Percentiles rank a stretch among this genome's conserved stretches.
Evolutionary conservation across 129 eudicot species (phyloP).

Genomic region (Tagetes erecta): DNA sequence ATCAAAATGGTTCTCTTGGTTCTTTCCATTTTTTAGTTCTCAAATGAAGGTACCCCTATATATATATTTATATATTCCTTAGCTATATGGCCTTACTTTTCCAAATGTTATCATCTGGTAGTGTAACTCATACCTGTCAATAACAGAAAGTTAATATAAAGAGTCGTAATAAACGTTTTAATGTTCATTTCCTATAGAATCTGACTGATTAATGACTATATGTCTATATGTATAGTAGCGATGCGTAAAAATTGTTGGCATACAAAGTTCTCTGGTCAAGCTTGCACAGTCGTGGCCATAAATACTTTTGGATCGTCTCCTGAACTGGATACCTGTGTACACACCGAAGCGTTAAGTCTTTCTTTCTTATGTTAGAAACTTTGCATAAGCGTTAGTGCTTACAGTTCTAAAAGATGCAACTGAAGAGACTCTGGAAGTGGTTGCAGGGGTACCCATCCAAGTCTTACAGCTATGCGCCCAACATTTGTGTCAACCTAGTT

Average conservation of each 20-base stretch:
- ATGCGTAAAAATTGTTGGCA: conserved; percentile 14
- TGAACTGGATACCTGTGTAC: conserved; percentile 64
- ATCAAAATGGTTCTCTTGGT: too few relatives aligned
- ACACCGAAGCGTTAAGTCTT: conserved; percentile 19
- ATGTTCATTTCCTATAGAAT: conserved; percentile 1
- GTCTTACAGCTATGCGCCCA: conserved; percentile 90
- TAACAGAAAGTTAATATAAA: neutral
- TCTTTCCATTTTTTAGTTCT: too few relatives aligned
- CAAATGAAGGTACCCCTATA: too few relatives aligned
- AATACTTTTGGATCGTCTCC: conserved; percentile 84
- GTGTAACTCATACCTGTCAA: conserved; percentile 81
- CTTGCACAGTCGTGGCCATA: conserved; percentile 96
- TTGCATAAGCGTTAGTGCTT: conserved; percentile 31
- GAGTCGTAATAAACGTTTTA: conserved; percentile 1
- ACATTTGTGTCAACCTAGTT: conserved; percentile 87
- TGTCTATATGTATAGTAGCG: neutral
- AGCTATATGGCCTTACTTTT: conserved; percentile 53
- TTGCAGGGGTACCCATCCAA: conserved; percentile 98
- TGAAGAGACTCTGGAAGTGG: conserved; percentile 82
- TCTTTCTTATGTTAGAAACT: neutral
- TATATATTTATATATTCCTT: neutral
- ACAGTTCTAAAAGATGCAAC: conserved; percentile 86
- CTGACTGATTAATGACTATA: conserved; percentile 19
- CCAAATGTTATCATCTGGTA: conserved; percentile 98
- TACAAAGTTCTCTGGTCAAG: conserved; percentile 93